Evolutionary conservation across 2,329 filamentous ascomycete species (phyloP).

Genomic region (Trichoderma gracile): DNA sequence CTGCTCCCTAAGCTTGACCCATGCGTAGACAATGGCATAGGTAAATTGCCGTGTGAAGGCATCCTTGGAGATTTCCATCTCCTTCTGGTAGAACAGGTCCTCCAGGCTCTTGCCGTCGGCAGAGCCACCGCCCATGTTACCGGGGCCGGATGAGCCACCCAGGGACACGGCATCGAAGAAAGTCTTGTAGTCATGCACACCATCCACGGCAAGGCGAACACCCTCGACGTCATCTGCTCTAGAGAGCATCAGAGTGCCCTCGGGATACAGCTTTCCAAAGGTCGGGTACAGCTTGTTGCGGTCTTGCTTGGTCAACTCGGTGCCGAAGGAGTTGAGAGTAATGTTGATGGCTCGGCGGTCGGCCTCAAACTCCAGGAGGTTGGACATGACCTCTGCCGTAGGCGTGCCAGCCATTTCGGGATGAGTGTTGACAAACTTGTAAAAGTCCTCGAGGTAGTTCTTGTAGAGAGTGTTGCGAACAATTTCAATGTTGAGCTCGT

Average conservation of each 20-base stretch:
- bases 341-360: conserved; percentile 98
- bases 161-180: conserved; percentile 93
- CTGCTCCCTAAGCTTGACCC: conserved; percentile 97
- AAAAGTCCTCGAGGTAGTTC: conserved; percentile 98
- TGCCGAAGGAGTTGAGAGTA: conserved; percentile 97
- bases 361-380: conserved; percentile 95
- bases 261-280: conserved; percentile 89
- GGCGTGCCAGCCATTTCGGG: conserved; percentile 84
- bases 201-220: conserved; percentile 89
- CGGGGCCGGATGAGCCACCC: conserved; percentile 68
- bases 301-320: conserved; percentile 89
- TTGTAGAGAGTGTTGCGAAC: conserved; percentile 98
- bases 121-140: conserved; percentile 81
- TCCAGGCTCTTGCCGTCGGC: conserved; percentile 87
- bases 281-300: conserved; percentile 94
- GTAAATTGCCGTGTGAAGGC: conserved; percentile 97
- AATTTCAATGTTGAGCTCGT: conserved; percentile 99
- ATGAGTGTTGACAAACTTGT: conserved; percentile 89
- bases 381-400: conserved; percentile 91
- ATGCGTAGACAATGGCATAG: conserved; percentile 91
- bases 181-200: conserved; percentile 87
- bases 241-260: conserved; percentile 92
- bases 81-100: conserved; percentile 98
- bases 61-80: conserved; percentile 96
- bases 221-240: conserved; percentile 93